Percentiles rank a stretch among this genome's conserved stretches.
These are phyloP conservation scores for Aspergillus texensis DNA, from an alignment of 2,329 filamentous ascomycete genomes.

Conservation along the genomic window DNA sequence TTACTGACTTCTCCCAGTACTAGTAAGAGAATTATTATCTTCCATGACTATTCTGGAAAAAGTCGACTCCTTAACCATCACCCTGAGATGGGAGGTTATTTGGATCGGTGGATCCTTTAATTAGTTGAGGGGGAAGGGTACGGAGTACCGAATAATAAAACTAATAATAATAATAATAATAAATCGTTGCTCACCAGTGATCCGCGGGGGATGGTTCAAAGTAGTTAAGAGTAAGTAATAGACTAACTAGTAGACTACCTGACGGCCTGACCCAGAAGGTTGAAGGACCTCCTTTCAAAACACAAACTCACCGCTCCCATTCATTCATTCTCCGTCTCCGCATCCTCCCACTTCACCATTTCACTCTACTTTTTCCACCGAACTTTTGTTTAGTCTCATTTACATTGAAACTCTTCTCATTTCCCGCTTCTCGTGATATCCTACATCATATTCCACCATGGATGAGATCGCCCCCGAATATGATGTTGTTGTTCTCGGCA, in stretches of 20 bases:
- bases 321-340: constrained; percentile 20
- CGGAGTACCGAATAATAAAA: not conserved
- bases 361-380: constrained; percentile 1
- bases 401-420: constrained; percentile 12
- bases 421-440: constrained; percentile 12
- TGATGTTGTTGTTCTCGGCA: constrained; percentile 98
- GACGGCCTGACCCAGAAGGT: constrained; percentile 5
- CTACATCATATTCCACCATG: constrained; percentile 61
- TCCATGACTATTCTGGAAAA: constrained; percentile 6
- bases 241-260: not conserved
- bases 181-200: constrained; percentile 16
- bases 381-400: not conserved
- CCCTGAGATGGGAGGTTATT: constrained; percentile 1
- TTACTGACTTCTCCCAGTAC: not conserved
- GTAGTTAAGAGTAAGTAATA: not conserved
- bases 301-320: constrained; percentile 19
- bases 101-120: constrained; percentile 4
- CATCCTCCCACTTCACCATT: constrained; percentile 18
- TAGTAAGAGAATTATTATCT: not conserved
- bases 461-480: constrained; percentile 98
- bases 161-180: constrained; percentile 5
- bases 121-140: not conserved
- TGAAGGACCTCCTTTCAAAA: constrained; percentile 13
- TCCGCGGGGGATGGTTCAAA: constrained; percentile 19
- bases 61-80: not conserved